phyloP scores from a whole-genome alignment of 306 rosid genomes.

The Luffa aegyptiaca region DNA sequence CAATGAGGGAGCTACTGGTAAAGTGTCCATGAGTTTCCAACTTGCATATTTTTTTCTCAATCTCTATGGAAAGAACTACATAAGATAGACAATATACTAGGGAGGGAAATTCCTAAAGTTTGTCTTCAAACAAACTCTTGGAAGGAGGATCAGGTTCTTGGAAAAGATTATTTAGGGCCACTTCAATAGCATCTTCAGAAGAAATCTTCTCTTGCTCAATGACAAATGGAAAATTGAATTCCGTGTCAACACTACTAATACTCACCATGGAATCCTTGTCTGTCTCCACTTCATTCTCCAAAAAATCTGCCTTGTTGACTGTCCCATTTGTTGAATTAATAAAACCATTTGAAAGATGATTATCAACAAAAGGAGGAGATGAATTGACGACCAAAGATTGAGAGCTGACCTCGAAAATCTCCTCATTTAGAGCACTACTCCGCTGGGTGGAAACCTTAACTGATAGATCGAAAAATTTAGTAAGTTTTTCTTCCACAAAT shows the following conservation, averaged over 20 bases:
- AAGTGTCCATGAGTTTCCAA: too few species aligned
- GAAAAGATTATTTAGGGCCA: too few species aligned
- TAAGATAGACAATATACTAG: too few species aligned
- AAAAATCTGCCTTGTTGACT: neutral
- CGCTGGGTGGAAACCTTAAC: neutral
- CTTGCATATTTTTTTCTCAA: too few species aligned
- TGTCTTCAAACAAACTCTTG: neutral
- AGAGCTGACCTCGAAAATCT: neutral
- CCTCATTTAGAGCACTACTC: neutral
- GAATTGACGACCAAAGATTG: neutral
- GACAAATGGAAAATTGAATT: neutral
- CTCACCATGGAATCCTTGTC: neutral
- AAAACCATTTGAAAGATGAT: neutral
- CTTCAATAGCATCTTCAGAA: neutral
- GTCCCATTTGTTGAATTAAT: neutral
- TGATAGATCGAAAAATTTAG: neutral
- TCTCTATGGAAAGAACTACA: too few species aligned
- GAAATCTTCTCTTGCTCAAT: neutral
- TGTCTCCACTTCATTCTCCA: neutral
- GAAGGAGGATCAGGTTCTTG: neutral
- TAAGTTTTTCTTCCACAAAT: neutral
- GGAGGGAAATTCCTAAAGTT: too few species aligned
- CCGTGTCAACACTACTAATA: neutral
- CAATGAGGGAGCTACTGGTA: too few species aligned
- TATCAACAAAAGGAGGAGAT: neutral